Evolutionary conservation across 495 filamentous ascomycete species (phyloP), one percentile per base, ranked within the genome.

Genomic region (Penicillium odoratum): DNA sequence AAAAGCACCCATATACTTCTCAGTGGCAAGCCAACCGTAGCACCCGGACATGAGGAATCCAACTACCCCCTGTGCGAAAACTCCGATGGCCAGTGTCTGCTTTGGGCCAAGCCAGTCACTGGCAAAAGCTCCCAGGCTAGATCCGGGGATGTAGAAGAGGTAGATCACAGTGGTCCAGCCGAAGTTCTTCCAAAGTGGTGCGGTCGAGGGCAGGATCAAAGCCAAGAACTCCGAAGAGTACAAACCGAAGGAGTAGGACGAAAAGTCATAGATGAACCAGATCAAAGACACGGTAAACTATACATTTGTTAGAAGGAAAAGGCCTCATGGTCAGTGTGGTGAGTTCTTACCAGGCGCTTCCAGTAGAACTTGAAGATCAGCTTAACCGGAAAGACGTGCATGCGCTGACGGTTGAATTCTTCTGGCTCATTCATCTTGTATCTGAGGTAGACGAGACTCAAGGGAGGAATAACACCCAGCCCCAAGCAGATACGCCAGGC

Each of bases 231-330:
- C 74, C 8, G 85, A 84, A 0, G 87, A 88, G 71, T 92, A 94
- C 60, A 93, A 89, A 53, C 83, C 76, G 74, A 94, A 94, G 11
- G 86, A 85, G 69, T 94, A 96, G 21, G 85, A 72, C 0, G 84
- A 88, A 63, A 93, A 93, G 74, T 97, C 89, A 67, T 96, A 97
- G 62, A 95, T 82, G 72, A 95, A 96, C 93, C 93, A 97, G 69
- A 97, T 92, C 26, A 88, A 57, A 53, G 83, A 87, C 46, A 96
- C 88, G 13, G 89, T 73, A 5, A 81, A 59, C 48, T 96, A 73
- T n/a, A 53, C 4, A 31, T 40, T 26, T 48, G 44, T 46, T 25
- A 21, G 38, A 29, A 38, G 6, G n/a, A n/a, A 25, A 15, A 18
- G 31, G 55, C 21, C 21, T 21, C 21, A 21, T 62, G 10, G 11